Percentiles rank a stretch among this genome's conserved stretches.
These are phyloP conservation scores for Sporothrix euskadiensis DNA, from an alignment of 2,329 filamentous ascomycete species.

Conservation along the genomic window DNA sequence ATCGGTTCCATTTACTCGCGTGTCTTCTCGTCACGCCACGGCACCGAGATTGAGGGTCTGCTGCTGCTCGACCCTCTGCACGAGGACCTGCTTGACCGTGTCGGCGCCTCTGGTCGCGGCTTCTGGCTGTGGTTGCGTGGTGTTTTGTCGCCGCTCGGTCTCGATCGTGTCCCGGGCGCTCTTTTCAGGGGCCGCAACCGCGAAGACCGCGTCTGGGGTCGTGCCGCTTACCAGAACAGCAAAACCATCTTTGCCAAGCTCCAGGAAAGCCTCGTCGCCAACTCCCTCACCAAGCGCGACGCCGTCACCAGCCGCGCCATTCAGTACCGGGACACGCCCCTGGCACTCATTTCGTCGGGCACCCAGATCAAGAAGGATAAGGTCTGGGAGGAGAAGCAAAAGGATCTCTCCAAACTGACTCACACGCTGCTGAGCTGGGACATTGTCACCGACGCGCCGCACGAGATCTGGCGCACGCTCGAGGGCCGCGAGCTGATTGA, in stretches of 20 bases:
- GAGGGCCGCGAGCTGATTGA: slow-evolving; percentile 76
- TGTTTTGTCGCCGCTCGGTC: slow-evolving; percentile 79
- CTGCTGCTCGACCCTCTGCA: slow-evolving; percentile 87
- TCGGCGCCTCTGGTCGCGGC: slow-evolving; percentile 69
- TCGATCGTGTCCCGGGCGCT: slow-evolving; percentile 77
- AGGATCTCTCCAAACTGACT: slow-evolving; percentile 79
- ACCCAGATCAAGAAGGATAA: slow-evolving; percentile 64
- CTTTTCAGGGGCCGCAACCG: slow-evolving; percentile 78
- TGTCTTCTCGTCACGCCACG: slow-evolving; percentile 84
- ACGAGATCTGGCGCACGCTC: slow-evolving; percentile 78
- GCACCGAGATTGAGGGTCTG: slow-evolving; percentile 71
- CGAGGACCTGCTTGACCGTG: slow-evolving; percentile 73
- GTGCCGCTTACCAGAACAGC: slow-evolving; percentile 73
- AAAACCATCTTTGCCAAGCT: slow-evolving; percentile 88
- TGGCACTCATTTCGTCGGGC: slow-evolving; percentile 82
- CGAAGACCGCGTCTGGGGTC: slow-evolving; percentile 82
- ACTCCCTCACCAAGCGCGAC: slow-evolving; percentile 81
- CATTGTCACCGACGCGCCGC: slow-evolving; percentile 78
- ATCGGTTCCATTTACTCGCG: slow-evolving; percentile 86
- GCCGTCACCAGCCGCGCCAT: slow-evolving; percentile 76
- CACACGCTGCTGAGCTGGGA: slow-evolving; percentile 81
- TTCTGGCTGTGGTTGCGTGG: slow-evolving; percentile 87
- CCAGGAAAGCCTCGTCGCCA: slow-evolving; percentile 87
- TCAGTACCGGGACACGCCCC: slow-evolving; percentile 70
- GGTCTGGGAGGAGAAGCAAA: slow-evolving; percentile 81